Evolutionary conservation across 345 rosid species (phyloP), one percentile per base, ranked within the genome.

Genomic region (Dipteronia dyeriana): DNA sequence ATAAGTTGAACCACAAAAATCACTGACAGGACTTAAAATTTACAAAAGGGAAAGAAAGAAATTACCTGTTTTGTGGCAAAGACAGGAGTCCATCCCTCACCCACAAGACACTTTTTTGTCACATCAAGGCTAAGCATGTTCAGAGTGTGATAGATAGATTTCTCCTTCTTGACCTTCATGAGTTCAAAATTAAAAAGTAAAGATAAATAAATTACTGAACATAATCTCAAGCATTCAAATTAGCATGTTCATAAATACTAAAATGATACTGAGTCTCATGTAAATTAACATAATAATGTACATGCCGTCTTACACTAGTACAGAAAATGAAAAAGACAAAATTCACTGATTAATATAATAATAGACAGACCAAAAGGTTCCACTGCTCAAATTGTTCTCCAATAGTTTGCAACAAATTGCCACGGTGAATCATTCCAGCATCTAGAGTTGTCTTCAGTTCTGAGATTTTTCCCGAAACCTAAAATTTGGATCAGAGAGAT

Each of bases 91-190:
- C 98, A 96, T 53, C 97, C 98, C 82, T 96, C 99, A 78, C 87
- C 97, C 53, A 89, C 99, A 78, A 96, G 95, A 81, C 99, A 94
- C 78, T 91, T 96, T 80, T 94, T 96, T 53, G 97, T 91, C 82
- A 94, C 98, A 79, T 96, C 98, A 78, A 96, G 92, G 81, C 98
- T 96, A 69, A 96, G 99, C 98, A 94, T 91, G 86, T 94, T 92
- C 78, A 96, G 84, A 43, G 95, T 90, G 85, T 96, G 98, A 81
- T 92, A 90, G 80, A 91, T 74, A 51, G 98, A 90, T 85, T 92
- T 96, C 82, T 96, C 99, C 87, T 84, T 94, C 92, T 90, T 91
- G 80, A 87, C 97, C 99, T 94, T 84, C 82, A 86, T 9, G 13
- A 61, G 70, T 76, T 66, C 56, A 76, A 82, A 47, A 73, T 16